phyloP scores from a whole-genome alignment of 805 yeast genomes.

The Candida orba region DNA sequence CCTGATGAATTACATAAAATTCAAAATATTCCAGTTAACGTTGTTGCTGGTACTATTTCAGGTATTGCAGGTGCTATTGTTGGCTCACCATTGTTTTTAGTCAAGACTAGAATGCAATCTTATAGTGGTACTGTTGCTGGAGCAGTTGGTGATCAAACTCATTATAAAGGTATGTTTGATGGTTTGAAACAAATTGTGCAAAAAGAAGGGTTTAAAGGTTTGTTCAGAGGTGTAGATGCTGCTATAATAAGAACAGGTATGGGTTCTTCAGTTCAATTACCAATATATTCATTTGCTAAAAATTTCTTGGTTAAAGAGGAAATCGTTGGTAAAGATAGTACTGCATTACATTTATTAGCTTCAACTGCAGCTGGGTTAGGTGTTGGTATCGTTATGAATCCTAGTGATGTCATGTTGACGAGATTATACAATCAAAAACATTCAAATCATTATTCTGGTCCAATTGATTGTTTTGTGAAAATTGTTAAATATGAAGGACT shows the following conservation, averaged over 20 bases:
- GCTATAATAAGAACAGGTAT: constrained; percentile 92
- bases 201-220: constrained; percentile 69
- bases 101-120: constrained; percentile 96
- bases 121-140: constrained; percentile 48
- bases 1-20: constrained; percentile 36
- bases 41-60: constrained; percentile 71
- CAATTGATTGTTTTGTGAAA: constrained; percentile 81
- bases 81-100: constrained; percentile 87
- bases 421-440: constrained; percentile 95
- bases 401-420: constrained; percentile 93
- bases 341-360: constrained; percentile 64
- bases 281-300: constrained; percentile 79
- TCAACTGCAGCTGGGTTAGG: constrained; percentile 82
- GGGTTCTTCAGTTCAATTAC: constrained; percentile 93
- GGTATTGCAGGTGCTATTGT: constrained; percentile 86
- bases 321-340: constrained; percentile 30
- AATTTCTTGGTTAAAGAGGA: constrained; percentile 43
- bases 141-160: constrained; percentile 87
- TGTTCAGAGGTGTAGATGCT: constrained; percentile 89
- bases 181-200: constrained; percentile 59
- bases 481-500: constrained; percentile 82
- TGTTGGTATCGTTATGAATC: constrained; percentile 93
- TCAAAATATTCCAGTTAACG: constrained; percentile 53
- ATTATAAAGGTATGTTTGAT: constrained; percentile 60
- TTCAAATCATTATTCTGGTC: constrained; percentile 66